Percentiles rank a stretch among this genome's conserved stretches.
phyloP scores from a whole-genome alignment of 495 filamentous ascomycete species.

The Lophiotrema nucula region DNA sequence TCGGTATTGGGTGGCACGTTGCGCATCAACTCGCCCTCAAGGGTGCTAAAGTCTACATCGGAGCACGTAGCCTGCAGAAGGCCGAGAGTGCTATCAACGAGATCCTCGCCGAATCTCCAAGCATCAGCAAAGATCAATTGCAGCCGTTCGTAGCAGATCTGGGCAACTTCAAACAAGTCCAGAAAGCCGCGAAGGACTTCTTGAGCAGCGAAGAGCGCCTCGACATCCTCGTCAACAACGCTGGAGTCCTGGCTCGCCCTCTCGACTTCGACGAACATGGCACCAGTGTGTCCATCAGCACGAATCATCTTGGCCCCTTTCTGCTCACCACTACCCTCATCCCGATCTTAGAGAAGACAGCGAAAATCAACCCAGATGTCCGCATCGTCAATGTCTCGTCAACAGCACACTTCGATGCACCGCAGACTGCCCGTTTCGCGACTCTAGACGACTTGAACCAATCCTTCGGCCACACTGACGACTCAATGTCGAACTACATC shows the following conservation, averaged over 20 bases:
- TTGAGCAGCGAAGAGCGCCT: neutral
- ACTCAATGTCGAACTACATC: neutral
- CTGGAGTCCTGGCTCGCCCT: neutral
- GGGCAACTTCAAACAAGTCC: neutral
- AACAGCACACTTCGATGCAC: neutral
- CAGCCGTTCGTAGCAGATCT: conserved; percentile 7
- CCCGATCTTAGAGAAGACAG: conserved; percentile 13
- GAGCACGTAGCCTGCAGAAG: conserved; percentile 7
- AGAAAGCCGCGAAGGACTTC: conserved; percentile 1
- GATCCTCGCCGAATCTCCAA: neutral
- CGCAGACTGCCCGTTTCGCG: neutral
- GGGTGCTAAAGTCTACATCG: conserved; percentile 16
- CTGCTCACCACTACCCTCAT: conserved; percentile 11
- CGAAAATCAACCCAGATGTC: conserved; percentile 5
- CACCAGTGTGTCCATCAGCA: neutral
- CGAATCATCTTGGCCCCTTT: conserved; percentile 12
- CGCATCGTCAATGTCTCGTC: conserved; percentile 14
- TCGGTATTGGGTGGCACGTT: conserved; percentile 9
- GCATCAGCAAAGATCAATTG: neutral
- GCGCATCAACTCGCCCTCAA: conserved; percentile 1
- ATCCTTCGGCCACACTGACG: neutral
- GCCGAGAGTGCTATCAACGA: neutral
- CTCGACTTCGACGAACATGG: neutral
- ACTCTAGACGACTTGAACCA: neutral
- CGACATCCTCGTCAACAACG: conserved; percentile 23